A percentile compares a stretch with the other conserved stretches of the same genome.
Evolutionary conservation across 2,329 filamentous ascomycete species (phyloP).

Genomic region (Cladosporium oxysporum): DNA sequence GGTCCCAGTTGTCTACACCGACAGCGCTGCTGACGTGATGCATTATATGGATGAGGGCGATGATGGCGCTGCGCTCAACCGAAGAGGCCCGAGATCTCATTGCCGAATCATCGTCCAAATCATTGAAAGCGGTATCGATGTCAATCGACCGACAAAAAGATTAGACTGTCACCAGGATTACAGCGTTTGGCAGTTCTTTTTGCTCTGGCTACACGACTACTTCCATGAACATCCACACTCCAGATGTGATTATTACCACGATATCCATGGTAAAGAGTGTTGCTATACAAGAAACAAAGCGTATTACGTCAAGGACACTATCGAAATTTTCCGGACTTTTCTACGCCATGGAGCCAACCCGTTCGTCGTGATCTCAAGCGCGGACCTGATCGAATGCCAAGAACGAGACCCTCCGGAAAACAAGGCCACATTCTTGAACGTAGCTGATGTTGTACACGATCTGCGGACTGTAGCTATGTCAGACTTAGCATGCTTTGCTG

Average conservation of each 20-base stretch:
- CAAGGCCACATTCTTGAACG: background rate
- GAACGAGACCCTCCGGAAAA: background rate
- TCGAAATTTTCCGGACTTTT: background rate
- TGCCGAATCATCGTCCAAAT: background rate
- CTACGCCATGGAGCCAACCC: background rate
- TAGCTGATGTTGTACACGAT: background rate
- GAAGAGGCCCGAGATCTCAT: background rate
- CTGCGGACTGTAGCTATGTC: too few species aligned
- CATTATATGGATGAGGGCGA: too few species aligned
- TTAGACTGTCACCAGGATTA: background rate
- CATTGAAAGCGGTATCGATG: background rate
- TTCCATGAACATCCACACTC: background rate
- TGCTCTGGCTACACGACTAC: background rate
- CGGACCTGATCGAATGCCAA: background rate
- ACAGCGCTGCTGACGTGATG: background rate
- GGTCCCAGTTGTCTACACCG: background rate
- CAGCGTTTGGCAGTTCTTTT: background rate
- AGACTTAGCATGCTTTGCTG: background rate
- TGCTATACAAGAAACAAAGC: background rate
- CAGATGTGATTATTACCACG: too few species aligned
- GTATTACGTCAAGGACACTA: background rate
- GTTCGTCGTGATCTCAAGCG: background rate
- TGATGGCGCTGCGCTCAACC: too few species aligned
- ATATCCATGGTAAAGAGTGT: background rate
- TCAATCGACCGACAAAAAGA: background rate